Conservation (phyloP, 495 filamentous ascomycete genomes). For the Eremomyces bilateralis region DNA sequence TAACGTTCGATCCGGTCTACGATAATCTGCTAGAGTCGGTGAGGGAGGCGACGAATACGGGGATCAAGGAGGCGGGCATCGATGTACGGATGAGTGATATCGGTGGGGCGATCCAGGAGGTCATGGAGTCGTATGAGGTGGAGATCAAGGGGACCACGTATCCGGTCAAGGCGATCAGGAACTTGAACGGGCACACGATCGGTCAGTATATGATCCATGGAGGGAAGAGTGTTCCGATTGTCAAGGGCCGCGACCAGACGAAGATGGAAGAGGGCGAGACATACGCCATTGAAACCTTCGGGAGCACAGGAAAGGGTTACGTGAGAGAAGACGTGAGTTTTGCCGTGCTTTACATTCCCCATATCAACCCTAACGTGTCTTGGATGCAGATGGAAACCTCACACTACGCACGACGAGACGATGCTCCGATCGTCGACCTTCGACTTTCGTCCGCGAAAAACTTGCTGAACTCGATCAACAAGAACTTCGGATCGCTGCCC, state of each 20-base stretch:
- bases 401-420: conserved; percentile 30
- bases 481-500: conserved; percentile 41
- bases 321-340: conserved; percentile 18
- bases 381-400: conserved; percentile 28
- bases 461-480: conserved; percentile 35
- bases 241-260: conserved; percentile 33
- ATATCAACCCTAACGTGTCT: conserved; percentile 4
- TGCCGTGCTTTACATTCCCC: conserved; percentile 8
- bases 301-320: conserved; percentile 33
- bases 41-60: conserved; percentile 42
- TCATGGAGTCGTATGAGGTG: conserved; percentile 45
- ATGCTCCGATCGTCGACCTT: conserved; percentile 28
- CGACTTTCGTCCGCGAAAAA: conserved; percentile 34
- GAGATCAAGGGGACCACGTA: conserved; percentile 32
- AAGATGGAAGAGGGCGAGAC: conserved; percentile 48
- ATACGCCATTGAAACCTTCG: conserved; percentile 47
- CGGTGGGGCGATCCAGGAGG: conserved; percentile 40
- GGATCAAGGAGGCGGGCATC: conserved; percentile 36
- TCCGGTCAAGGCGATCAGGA: conserved; percentile 36
- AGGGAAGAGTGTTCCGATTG: conserved; percentile 37
- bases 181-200: conserved; percentile 38
- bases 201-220: conserved; percentile 36
- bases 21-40: conserved; percentile 38
- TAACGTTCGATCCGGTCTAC: conserved; percentile 38
- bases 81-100: conserved; percentile 40